These are phyloP conservation scores for Cyclotella atomus DNA, from an alignment of 108 stramenopile species.

Conservation along the genomic window DNA sequence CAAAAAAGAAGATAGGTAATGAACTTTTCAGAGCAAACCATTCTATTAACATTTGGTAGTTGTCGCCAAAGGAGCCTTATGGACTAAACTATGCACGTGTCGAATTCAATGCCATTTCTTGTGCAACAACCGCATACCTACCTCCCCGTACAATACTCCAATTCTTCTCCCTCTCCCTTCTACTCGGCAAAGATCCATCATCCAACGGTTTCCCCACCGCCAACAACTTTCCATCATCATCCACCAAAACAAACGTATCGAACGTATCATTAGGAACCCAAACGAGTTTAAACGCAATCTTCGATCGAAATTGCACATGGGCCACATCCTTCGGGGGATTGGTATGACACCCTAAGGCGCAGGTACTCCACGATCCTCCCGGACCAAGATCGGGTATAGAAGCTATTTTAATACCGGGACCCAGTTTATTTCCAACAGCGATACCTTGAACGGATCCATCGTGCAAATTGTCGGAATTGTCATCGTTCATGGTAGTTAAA, in stretches of 20 bases:
- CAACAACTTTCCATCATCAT: constrained; percentile 76
- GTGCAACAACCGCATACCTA: constrained; percentile 80
- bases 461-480: constrained; percentile 74
- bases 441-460: constrained; percentile 82
- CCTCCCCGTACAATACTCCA: constrained; percentile 78
- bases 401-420: constrained; percentile 83
- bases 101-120: constrained; percentile 55
- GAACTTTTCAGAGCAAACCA: too few species aligned
- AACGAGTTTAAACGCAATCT: constrained; percentile 90
- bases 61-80: too few species aligned
- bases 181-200: constrained; percentile 57
- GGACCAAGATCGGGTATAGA: constrained; percentile 83
- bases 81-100: not conserved
- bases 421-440: constrained; percentile 79
- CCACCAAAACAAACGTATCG: constrained; percentile 87
- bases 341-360: constrained; percentile 78
- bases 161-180: constrained; percentile 82
- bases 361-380: constrained; percentile 91
- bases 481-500: constrained; percentile 85
- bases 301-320: constrained; percentile 85
- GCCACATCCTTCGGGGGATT: constrained; percentile 92
- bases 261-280: constrained; percentile 87
- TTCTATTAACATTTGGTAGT: too few species aligned
- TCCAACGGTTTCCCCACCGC: constrained; percentile 50
- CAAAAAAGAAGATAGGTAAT: too few species aligned